Evolutionary conservation across 805 yeast genomes (phyloP).

Genomic region (Lipomyces spencermartinsiae): DNA sequence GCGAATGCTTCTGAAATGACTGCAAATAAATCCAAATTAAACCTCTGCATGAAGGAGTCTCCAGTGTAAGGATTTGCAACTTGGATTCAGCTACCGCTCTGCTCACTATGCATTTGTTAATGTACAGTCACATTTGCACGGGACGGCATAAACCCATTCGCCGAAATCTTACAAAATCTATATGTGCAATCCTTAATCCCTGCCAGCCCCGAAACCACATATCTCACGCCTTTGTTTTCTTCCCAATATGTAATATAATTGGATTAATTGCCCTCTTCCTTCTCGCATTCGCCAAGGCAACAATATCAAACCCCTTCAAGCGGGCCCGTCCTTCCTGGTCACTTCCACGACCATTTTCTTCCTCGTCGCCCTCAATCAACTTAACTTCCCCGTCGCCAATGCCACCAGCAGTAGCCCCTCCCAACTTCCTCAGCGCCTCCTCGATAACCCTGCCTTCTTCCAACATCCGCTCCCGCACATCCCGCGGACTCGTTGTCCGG

Average conservation of each 20-base stretch:
- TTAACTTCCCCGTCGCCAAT: slow-evolving; percentile 3
- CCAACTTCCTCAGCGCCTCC: slow-evolving; percentile 68
- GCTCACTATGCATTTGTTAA: neutral
- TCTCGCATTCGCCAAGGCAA: slow-evolving; percentile 20
- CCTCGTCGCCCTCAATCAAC: slow-evolving; percentile 14
- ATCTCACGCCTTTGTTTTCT: slow-evolving; percentile 15
- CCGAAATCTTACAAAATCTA: neutral
- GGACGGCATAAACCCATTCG: neutral
- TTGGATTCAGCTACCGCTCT: neutral
- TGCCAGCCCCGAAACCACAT: neutral
- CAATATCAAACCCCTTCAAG: slow-evolving; percentile 26
- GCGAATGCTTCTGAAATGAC: neutral
- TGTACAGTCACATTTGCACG: neutral
- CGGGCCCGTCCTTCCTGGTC: neutral
- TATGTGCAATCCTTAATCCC: neutral
- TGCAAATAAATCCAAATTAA: neutral
- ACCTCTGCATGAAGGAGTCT: neutral
- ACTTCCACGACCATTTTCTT: neutral
- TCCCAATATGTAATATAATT: slow-evolving; percentile 29
- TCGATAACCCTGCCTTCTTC: slow-evolving; percentile 85
- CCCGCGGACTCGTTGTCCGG: slow-evolving; percentile 70
- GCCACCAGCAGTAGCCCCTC: slow-evolving; percentile 40
- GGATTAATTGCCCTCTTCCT: slow-evolving; percentile 27
- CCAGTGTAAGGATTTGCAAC: neutral
- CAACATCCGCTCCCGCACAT: slow-evolving; percentile 72